A percentile compares a stretch with the other conserved stretches of the same genome.
Evolutionary conservation across 352 stramenopile species (phyloP).

Genomic region (Phytophthora cryptogea): DNA sequence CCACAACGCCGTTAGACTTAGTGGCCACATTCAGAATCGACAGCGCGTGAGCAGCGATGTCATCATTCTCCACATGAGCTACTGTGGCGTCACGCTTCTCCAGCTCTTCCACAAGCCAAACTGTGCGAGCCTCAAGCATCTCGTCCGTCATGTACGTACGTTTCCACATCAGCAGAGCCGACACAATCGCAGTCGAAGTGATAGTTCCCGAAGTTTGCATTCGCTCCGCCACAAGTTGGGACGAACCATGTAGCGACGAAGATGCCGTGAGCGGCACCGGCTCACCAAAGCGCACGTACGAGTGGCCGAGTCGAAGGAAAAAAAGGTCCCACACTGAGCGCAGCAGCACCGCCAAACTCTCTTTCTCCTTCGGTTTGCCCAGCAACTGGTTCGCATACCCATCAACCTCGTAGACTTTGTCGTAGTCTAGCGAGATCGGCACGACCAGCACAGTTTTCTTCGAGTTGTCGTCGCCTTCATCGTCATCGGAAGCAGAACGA

Average conservation of each 20-base stretch:
- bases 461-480: constrained; percentile 22
- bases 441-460: constrained; percentile 76
- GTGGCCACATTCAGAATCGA: constrained; percentile 60
- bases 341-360: constrained; percentile 76
- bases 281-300: constrained; percentile 85
- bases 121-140: constrained; percentile 55
- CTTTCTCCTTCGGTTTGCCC: constrained; percentile 84
- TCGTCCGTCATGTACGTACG: constrained; percentile 59
- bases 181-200: constrained; percentile 74
- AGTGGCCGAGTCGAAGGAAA: constrained; percentile 76
- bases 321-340: constrained; percentile 76
- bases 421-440: constrained; percentile 89
- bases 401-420: constrained; percentile 88
- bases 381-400: constrained; percentile 88
- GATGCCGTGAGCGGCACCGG: constrained; percentile 61
- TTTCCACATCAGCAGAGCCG: constrained; percentile 81
- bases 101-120: constrained; percentile 67
- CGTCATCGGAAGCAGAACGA: constrained; percentile 6
- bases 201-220: constrained; percentile 82
- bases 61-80: constrained; percentile 58
- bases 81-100: constrained; percentile 51
- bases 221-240: constrained; percentile 55
- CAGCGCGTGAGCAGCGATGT: constrained; percentile 64
- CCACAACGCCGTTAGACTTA: constrained; percentile 43
- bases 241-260: constrained; percentile 52